Conservation (phyloP, 805 yeast genomes). For the Wickerhamomyces silvicola region DNA sequence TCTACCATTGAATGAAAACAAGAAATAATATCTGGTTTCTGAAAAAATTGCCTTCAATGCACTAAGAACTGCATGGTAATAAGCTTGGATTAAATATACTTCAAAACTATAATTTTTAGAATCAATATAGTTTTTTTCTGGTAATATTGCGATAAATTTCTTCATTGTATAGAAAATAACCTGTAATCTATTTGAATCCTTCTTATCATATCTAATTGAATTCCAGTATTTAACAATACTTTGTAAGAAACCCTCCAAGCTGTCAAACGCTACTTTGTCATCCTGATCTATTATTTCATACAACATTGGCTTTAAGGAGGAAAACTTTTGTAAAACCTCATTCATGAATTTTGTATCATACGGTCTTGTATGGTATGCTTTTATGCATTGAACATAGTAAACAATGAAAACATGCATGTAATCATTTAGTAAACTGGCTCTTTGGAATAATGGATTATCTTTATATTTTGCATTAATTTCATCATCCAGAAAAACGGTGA, state of each 20-base stretch:
- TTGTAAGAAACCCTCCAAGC: conserved; percentile 10
- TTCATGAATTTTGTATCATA: conserved; percentile 23
- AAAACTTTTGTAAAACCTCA: conserved; percentile 23
- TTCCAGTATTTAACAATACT: conserved; percentile 13
- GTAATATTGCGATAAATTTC: conserved; percentile 16
- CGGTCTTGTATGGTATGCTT: conserved; percentile 26
- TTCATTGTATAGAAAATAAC: conserved; percentile 20
- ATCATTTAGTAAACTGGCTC: conserved; percentile 15
- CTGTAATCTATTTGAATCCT: conserved; percentile 16
- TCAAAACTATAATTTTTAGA: conserved; percentile 7
- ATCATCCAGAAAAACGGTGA: conserved; percentile 11
- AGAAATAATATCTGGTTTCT: conserved; percentile 29
- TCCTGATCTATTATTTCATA: conserved; percentile 8
- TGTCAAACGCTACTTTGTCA: conserved; percentile 11
- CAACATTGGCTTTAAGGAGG: conserved; percentile 11
- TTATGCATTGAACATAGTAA: conserved; percentile 26
- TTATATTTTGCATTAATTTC: conserved; percentile 7
- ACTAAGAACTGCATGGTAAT: conserved; percentile 28
- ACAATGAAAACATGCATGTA: conserved; percentile 17
- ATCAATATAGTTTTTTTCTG: conserved; percentile 12
- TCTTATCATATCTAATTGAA: conserved; percentile 3
- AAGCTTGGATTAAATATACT: conserved; percentile 22
- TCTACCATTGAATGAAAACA: conserved; percentile 30
- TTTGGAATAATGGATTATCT: conserved; percentile 10
- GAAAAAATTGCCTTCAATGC: conserved; percentile 30